Percentiles rank a stretch among this genome's conserved stretches.
phyloP scores from a whole-genome alignment of 2,329 filamentous ascomycete species.

The Colletotrichum cordylinicola region DNA sequence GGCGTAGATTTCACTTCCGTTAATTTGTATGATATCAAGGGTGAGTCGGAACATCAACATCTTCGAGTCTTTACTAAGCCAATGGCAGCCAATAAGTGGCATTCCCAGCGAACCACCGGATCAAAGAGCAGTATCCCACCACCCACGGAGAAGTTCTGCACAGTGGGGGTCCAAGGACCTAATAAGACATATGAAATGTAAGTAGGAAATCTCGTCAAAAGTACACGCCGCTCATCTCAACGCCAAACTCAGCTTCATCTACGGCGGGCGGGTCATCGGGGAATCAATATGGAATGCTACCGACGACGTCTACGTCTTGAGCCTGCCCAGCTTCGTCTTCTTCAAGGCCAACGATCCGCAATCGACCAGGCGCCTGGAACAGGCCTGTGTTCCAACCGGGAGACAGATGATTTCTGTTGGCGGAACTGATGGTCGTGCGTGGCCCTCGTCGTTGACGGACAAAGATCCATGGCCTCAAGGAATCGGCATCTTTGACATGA shows the following conservation, averaged over 20 bases:
- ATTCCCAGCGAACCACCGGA: constrained; percentile 33
- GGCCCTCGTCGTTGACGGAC: background rate
- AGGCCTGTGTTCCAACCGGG: constrained; percentile 40
- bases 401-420: constrained; percentile 45
- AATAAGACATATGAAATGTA: constrained; percentile 42
- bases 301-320: constrained; percentile 39
- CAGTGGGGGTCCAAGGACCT: constrained; percentile 35
- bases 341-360: constrained; percentile 30
- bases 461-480: constrained; percentile 40
- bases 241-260: constrained; percentile 36
- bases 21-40: constrained; percentile 34
- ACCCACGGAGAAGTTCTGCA: constrained; percentile 34
- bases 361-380: constrained; percentile 32
- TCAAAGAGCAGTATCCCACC: constrained; percentile 33
- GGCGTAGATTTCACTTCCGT: constrained; percentile 33
- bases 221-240: background rate
- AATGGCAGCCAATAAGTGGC: constrained; percentile 30
- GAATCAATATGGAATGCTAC: constrained; percentile 24
- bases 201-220: background rate
- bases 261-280: constrained; percentile 34
- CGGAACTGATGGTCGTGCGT: constrained; percentile 24
- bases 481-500: constrained; percentile 46
- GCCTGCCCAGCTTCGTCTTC: constrained; percentile 42
- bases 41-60: constrained; percentile 2
- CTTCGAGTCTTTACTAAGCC: background rate